phyloP scores from a whole-genome alignment of 768 basidiomycete genomes.

The Paxillus rubicundulus region DNA sequence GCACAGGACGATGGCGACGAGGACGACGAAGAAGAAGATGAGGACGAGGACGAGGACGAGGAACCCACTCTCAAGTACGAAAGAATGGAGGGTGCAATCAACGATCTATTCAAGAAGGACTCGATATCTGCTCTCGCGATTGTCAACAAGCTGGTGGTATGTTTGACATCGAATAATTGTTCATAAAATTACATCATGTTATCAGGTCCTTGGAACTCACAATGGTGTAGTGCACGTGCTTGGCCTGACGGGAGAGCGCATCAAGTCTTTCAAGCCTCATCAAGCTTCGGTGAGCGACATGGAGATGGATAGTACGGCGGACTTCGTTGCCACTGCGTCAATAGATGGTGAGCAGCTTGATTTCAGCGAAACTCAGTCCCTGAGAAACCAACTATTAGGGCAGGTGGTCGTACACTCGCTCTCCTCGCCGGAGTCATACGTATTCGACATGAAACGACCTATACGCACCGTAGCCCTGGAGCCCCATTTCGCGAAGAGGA shows the following conservation, averaged over 20 bases:
- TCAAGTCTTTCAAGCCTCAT: constrained; percentile 91
- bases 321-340: constrained; percentile 90
- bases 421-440: constrained; percentile 73
- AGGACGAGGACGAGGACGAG: constrained; percentile 77
- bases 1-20: constrained; percentile 33
- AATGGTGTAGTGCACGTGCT: constrained; percentile 89
- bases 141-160: constrained; percentile 70
- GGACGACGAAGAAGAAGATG: constrained; percentile 49
- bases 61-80: constrained; percentile 93
- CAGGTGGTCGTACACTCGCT: constrained; percentile 87
- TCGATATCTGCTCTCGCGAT: constrained; percentile 81
- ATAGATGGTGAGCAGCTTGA: constrained; percentile 70
- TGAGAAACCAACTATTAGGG: constrained; percentile 49
- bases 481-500: constrained; percentile 80
- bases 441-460: constrained; percentile 89
- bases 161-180: neutral
- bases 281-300: constrained; percentile 85
- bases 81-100: constrained; percentile 66
- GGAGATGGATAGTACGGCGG: constrained; percentile 75
- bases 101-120: constrained; percentile 84
- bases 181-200: neutral
- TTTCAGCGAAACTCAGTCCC: constrained; percentile 52
- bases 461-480: constrained; percentile 89
- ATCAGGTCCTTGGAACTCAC: constrained; percentile 88
- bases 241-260: constrained; percentile 70